Evolutionary conservation across 2,329 filamentous ascomycete species (phyloP).

Genomic region (Epichloe aotearoae): DNA sequence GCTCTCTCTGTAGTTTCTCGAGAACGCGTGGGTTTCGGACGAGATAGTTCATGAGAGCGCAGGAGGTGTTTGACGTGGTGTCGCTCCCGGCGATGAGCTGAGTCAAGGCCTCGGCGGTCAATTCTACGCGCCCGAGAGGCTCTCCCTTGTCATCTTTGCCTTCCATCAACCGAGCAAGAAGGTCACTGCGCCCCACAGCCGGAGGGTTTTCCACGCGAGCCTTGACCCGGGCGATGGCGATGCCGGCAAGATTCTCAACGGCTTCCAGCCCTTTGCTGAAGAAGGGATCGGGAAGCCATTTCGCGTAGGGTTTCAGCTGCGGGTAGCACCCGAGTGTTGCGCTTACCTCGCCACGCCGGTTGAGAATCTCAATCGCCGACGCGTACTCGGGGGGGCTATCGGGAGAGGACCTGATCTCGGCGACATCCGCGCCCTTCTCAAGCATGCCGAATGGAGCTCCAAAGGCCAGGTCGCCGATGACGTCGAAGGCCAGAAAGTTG

Average conservation of each 20-base stretch:
- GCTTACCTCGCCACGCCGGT: conserved; percentile 76
- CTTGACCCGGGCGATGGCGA: conserved; percentile 72
- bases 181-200: conserved; percentile 56
- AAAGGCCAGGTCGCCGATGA: conserved; percentile 37
- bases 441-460: conserved; percentile 54
- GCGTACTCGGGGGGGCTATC: conserved; percentile 52
- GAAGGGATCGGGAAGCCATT: conserved; percentile 70
- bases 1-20: conserved; percentile 57
- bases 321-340: conserved; percentile 66
- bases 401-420: conserved; percentile 54
- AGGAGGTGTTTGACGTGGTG: conserved; percentile 68
- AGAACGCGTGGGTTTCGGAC: conserved; percentile 57
- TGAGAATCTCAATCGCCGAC: conserved; percentile 75
- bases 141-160: conserved; percentile 69
- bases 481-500: conserved; percentile 40
- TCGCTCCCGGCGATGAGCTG: conserved; percentile 74
- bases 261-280: conserved; percentile 62
- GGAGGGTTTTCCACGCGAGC: conserved; percentile 58
- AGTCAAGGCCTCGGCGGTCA: conserved; percentile 80
- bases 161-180: conserved; percentile 74
- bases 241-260: conserved; percentile 71
- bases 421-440: conserved; percentile 58
- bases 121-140: conserved; percentile 61
- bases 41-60: conserved; percentile 69
- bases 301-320: conserved; percentile 63